Evolutionary conservation across 352 stramenopile genomes (phyloP).

Genomic region (Pythium diclinum): DNA sequence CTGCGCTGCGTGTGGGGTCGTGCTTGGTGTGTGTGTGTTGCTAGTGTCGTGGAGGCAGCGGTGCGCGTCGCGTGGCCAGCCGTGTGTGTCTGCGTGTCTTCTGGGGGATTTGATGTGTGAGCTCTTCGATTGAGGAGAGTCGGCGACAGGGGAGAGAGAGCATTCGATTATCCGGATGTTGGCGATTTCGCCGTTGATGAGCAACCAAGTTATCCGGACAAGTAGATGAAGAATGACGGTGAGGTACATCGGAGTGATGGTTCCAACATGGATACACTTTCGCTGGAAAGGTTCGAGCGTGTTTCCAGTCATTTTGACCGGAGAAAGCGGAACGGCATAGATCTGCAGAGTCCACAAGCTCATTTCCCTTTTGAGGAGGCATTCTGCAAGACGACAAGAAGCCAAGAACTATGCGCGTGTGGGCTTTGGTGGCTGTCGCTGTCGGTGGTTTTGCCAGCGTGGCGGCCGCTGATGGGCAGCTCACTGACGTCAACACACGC

Average conservation of each 20-base stretch:
- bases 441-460: neutral
- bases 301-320: neutral
- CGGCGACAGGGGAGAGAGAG: neutral
- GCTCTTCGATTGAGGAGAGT: neutral
- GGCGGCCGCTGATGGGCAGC: neutral
- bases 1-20: neutral
- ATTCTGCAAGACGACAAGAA: neutral
- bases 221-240: slow-evolving; percentile 4
- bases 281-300: neutral
- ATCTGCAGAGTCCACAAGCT: too few species aligned
- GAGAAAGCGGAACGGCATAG: neutral
- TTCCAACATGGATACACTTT: slow-evolving; percentile 9
- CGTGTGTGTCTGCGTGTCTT: neutral
- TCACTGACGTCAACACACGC: neutral
- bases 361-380: too few species aligned
- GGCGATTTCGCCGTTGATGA: neutral
- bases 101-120: slow-evolving; percentile 9
- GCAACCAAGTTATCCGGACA: slow-evolving; percentile 10
- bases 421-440: neutral
- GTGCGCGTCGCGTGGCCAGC: slow-evolving; percentile 1
- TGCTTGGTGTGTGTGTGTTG: neutral
- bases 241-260: neutral
- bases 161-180: slow-evolving; percentile 8
- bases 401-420: neutral
- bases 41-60: neutral